Base-by-base conservation (phyloP, 345 rosid genomes). In the Eucalyptus sp. region DNA sequence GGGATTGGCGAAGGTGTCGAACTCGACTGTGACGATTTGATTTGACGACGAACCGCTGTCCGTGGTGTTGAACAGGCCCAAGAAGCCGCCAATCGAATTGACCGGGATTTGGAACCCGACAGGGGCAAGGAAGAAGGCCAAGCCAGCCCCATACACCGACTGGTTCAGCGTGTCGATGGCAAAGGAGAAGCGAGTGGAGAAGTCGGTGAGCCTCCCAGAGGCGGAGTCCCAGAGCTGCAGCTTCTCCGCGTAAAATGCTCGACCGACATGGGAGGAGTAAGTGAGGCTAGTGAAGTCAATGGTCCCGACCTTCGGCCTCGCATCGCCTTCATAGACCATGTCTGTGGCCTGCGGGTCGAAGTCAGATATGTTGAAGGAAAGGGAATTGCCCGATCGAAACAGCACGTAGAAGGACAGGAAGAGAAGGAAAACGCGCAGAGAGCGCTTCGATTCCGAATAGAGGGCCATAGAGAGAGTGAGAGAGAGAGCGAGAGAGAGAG, bases 301-400 rank as follows among this genome's bases (percentile, higher is more conserved):
- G 62, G 89, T 81, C 10, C 92, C 92, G 37, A 81, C 89, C 22
- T 46, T 66, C 86, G 92, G 62, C 50, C 13, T 56, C 56, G 95
- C 94, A 80, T 90, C 95, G 6, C 94, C 94, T 33, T 90, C 89
- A 49, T 90, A 92, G 22, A 85, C 52, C 8, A 93, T 68, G 88
- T 81, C 68, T 17, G 62, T 88, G 37, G 58, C 80, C 2, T 51
- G 49, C 5, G 86, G 33, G 66, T 60, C 89, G 51, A 94, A 93
- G 2, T 86, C 76, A 27, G 90, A 3, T 71, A 86, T 81, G 31
- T 84, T 66, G 86, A 94, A 94, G 37, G 86, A 46, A 31, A 93
- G 11, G 46, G 94, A 88, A 88, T 13, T 33, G 11, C 33, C 76
- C 18, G 33, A 43, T 14, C 68, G 92, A 87, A 91, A 46, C 48